Evolutionary conservation across 208 protist species (phyloP).

Genomic region (Porcisia hertigi): DNA sequence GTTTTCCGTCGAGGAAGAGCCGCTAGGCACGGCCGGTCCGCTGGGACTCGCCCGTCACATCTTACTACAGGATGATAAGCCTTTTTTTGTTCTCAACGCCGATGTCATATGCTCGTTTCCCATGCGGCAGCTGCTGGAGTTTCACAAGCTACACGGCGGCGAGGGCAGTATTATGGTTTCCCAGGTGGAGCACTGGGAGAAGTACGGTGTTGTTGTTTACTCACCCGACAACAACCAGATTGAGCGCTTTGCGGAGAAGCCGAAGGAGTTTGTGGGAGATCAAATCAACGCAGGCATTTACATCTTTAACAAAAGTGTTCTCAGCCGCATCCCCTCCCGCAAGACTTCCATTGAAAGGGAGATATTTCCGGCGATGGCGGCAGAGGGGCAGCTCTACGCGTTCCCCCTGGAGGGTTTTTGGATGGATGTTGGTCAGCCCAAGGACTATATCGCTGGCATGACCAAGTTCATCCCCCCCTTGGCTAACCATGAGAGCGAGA

Average conservation of each 20-base stretch:
- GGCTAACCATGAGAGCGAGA: conserved; percentile 31
- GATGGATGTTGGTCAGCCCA: conserved; percentile 98
- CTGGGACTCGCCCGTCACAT: conserved; percentile 93
- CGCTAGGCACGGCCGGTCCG: conserved; percentile 98
- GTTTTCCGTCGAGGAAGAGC: conserved; percentile 95
- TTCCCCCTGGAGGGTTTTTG: conserved; percentile 97
- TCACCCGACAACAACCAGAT: conserved; percentile 88
- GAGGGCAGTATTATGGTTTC: conserved; percentile 98
- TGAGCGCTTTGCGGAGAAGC: conserved; percentile 96
- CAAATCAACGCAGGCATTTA: conserved; percentile 98
- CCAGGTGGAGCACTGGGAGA: conserved; percentile 96
- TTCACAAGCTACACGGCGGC: conserved; percentile 94
- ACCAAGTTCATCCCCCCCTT: conserved; percentile 85
- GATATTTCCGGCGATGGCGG: conserved; percentile 96
- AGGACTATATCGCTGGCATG: conserved; percentile 93
- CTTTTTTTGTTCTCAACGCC: conserved; percentile 98
- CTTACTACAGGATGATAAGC: conserved; percentile 83
- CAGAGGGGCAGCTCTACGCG: conserved; percentile 91
- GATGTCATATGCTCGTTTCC: conserved; percentile 97
- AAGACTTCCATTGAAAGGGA: conserved; percentile 97
- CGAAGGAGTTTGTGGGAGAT: conserved; percentile 95
- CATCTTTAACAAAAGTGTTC: conserved; percentile 95
- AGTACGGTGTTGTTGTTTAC: conserved; percentile 98
- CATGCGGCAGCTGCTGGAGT: conserved; percentile 92
- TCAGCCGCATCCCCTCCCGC: conserved; percentile 92